Percentiles rank a stretch among this genome's conserved stretches.
These are phyloP conservation scores for Aspergillus baeticus DNA, from an alignment of 495 filamentous ascomycete genomes.

Conservation along the genomic window DNA sequence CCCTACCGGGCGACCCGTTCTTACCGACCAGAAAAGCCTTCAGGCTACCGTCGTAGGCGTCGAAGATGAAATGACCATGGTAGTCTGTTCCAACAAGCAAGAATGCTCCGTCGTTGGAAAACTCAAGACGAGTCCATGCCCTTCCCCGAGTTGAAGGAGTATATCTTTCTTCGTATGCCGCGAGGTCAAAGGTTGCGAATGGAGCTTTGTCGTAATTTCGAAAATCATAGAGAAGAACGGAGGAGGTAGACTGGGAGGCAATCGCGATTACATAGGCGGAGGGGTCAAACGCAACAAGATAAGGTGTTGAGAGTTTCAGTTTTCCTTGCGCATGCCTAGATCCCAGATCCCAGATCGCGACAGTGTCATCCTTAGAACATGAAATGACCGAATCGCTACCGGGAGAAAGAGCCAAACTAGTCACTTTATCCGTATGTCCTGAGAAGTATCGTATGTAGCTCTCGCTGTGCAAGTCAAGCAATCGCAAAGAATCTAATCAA, in stretches of 20 bases:
- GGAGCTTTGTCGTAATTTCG: conserved; percentile 89
- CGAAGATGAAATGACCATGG: conserved; percentile 80
- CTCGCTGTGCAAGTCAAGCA: conserved; percentile 93
- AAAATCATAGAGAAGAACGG: conserved; percentile 86
- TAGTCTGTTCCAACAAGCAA: conserved; percentile 79
- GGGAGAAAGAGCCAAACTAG: conserved; percentile 62
- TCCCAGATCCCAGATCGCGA: conserved; percentile 79
- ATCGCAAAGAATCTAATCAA: conserved; percentile 70
- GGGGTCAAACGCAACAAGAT: conserved; percentile 83
- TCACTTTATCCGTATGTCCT: conserved; percentile 81
- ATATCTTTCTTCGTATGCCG: conserved; percentile 56
- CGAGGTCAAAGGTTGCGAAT: conserved; percentile 80
- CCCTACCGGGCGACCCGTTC: conserved; percentile 43
- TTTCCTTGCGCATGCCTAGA: conserved; percentile 73
- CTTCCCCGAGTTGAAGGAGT: conserved; percentile 47
- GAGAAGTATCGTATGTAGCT: conserved; percentile 92
- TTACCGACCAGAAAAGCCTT: conserved; percentile 60
- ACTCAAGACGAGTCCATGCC: conserved; percentile 84
- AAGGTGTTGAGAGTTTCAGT: conserved; percentile 71
- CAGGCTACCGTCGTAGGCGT: conserved; percentile 79
- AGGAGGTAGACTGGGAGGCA: conserved; percentile 71
- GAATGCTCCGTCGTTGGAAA: conserved; percentile 90
- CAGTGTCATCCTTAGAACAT: conserved; percentile 82
- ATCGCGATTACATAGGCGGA: conserved; percentile 89
- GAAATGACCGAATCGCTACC: conserved; percentile 88